These are phyloP conservation scores for Cryptococcus sp. DNA, from an alignment of 1,284 basidiomycete species.

Conservation along the genomic window DNA sequence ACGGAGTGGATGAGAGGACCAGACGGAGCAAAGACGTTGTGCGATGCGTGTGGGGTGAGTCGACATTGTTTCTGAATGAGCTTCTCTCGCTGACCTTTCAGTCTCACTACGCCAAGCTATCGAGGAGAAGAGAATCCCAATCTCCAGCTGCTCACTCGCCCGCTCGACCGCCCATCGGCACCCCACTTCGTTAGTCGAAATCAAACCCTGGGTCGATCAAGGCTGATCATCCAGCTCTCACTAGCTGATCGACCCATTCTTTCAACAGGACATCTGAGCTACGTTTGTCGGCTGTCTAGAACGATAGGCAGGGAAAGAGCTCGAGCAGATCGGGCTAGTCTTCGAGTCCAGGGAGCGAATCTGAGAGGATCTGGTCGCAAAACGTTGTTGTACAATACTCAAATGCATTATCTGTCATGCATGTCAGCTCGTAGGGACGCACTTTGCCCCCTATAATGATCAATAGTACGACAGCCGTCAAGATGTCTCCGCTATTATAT, in stretches of 20 bases:
- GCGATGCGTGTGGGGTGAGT: conserved; percentile 12
- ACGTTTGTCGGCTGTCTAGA: too few species aligned
- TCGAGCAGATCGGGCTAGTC: too few species aligned
- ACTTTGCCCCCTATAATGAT: too few species aligned
- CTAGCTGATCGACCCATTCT: not conserved
- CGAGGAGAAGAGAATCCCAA: conserved; percentile 1
- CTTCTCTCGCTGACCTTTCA: not conserved
- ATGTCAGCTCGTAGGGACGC: too few species aligned
- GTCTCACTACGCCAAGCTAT: conserved; percentile 5
- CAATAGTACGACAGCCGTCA: too few species aligned
- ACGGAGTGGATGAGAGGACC: conserved; percentile 10
- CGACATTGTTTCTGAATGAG: not conserved
- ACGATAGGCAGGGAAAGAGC: too few species aligned
- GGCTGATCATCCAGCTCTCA: not conserved
- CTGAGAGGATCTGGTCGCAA: too few species aligned
- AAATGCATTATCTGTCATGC: too few species aligned
- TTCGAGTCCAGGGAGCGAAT: too few species aligned
- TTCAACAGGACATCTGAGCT: too few species aligned
- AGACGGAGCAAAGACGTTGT: conserved; percentile 9
- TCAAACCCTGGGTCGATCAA: not conserved
- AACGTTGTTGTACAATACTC: too few species aligned
- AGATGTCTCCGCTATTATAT: too few species aligned
- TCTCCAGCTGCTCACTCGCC: not conserved
- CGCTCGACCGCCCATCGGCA: not conserved
- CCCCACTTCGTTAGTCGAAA: not conserved